Percentiles rank a stretch among this genome's conserved stretches.
Evolutionary conservation across 352 stramenopile species (phyloP).

Genomic region (Phytophthora sp.): DNA sequence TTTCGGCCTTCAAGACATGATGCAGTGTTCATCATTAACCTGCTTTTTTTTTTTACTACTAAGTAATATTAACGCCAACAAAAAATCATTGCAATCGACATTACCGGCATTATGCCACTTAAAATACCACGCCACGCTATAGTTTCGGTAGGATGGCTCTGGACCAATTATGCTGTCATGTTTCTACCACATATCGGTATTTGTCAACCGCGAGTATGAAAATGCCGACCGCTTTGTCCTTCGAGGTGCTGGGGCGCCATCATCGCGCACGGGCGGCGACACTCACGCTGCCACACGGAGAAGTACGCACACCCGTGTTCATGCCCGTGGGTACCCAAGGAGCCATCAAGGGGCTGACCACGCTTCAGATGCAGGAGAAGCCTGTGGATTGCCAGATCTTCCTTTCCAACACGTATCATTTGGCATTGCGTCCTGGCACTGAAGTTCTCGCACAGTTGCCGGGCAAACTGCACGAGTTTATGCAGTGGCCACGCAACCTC

Average conservation of each 20-base stretch:
- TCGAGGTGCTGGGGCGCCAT: slow-evolving; percentile 52
- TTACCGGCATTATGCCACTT: neutral
- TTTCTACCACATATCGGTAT: slow-evolving; percentile 23
- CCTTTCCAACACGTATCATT: slow-evolving; percentile 98
- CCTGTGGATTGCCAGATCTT: slow-evolving; percentile 92
- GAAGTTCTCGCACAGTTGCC: slow-evolving; percentile 74
- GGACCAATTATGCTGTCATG: slow-evolving; percentile 15
- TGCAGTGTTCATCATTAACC: slow-evolving; percentile 27
- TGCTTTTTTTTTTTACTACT: too few relatives aligned
- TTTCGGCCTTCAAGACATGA: slow-evolving; percentile 6
- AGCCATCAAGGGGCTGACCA: slow-evolving; percentile 94
- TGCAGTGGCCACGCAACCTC: slow-evolving; percentile 94
- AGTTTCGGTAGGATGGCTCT: neutral
- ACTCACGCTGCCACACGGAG: slow-evolving; percentile 84
- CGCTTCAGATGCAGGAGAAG: slow-evolving; percentile 71
- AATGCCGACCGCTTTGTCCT: slow-evolving; percentile 57
- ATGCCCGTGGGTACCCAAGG: slow-evolving; percentile 98
- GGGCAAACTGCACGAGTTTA: slow-evolving; percentile 96
- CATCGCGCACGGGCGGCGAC: slow-evolving; percentile 73
- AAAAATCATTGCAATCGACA: slow-evolving; percentile 17
- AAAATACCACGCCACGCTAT: too few relatives aligned
- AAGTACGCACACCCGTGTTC: slow-evolving; percentile 94
- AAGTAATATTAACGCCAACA: slow-evolving; percentile 19
- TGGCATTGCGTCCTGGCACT: slow-evolving; percentile 94
- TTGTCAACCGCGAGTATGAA: slow-evolving; percentile 26